Evolutionary conservation across 1,139 yeast species (phyloP).

Genomic region (Saccharomyces hybrid): DNA sequence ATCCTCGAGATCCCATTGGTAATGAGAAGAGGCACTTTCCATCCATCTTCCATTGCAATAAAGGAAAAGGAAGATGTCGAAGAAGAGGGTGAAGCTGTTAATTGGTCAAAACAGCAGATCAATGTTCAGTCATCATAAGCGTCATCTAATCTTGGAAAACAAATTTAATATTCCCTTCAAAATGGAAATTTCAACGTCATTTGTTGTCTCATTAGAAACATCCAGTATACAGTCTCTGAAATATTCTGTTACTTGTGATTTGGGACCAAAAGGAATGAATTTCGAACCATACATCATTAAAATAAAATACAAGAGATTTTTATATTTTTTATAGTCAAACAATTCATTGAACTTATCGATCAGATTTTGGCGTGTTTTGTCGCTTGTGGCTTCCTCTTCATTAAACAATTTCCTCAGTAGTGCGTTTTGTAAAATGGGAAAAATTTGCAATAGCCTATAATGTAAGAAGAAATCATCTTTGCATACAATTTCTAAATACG

Average conservation of each 20-base stretch:
- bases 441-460: slow-evolving; percentile 13
- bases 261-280: slow-evolving; percentile 15
- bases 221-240: slow-evolving; percentile 21
- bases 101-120: neutral
- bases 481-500: slow-evolving; percentile 15
- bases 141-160: slow-evolving; percentile 10
- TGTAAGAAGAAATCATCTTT: slow-evolving; percentile 14
- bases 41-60: neutral
- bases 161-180: slow-evolving; percentile 19
- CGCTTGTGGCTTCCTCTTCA: slow-evolving; percentile 1
- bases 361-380: slow-evolving; percentile 5
- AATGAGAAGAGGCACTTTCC: neutral
- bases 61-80: neutral
- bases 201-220: slow-evolving; percentile 14
- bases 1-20: neutral
- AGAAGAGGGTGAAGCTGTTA: neutral
- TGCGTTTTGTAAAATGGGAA: slow-evolving; percentile 15
- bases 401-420: slow-evolving; percentile 12
- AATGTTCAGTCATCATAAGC: neutral
- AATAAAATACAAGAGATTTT: slow-evolving; percentile 21
- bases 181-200: slow-evolving; percentile 23
- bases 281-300: slow-evolving; percentile 21
- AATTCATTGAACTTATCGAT: slow-evolving; percentile 18
- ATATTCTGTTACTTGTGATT: slow-evolving; percentile 5
- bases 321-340: slow-evolving; percentile 16